These are phyloP conservation scores for Wickerhamomyces canadensis DNA, from an alignment of 805 yeast genomes.

Conservation along the genomic window DNA sequence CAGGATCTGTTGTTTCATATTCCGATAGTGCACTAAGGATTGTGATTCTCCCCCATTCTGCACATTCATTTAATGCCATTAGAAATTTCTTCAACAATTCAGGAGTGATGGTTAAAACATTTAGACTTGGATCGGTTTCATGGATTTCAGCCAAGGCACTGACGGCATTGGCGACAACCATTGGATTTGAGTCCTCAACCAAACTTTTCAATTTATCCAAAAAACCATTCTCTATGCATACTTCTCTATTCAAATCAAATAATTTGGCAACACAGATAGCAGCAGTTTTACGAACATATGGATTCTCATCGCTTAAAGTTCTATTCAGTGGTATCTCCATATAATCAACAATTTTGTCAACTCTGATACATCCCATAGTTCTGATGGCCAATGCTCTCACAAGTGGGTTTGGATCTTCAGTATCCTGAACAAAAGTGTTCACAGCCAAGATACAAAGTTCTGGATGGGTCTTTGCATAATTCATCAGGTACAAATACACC, in stretches of 20 bases:
- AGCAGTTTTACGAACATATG: slow-evolving; percentile 96
- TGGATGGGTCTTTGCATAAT: slow-evolving; percentile 94
- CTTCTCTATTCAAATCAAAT: slow-evolving; percentile 74
- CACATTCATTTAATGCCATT: slow-evolving; percentile 88
- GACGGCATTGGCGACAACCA: slow-evolving; percentile 95
- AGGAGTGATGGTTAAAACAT: slow-evolving; percentile 37
- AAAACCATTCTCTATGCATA: slow-evolving; percentile 86
- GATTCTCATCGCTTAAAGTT: slow-evolving; percentile 87
- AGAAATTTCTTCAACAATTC: slow-evolving; percentile 56
- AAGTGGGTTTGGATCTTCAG: slow-evolving; percentile 94
- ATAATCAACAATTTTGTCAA: slow-evolving; percentile 91
- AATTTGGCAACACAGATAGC: slow-evolving; percentile 95
- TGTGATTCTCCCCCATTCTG: slow-evolving; percentile 98
- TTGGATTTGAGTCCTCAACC: slow-evolving; percentile 85
- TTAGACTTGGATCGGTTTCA: slow-evolving; percentile 52
- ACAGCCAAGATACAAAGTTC: slow-evolving; percentile 94
- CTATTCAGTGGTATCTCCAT: slow-evolving; percentile 84
- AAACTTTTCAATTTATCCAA: slow-evolving; percentile 59
- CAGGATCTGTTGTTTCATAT: slow-evolving; percentile 47
- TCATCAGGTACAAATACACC: slow-evolving; percentile 92
- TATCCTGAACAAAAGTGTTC: slow-evolving; percentile 90
- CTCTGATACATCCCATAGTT: slow-evolving; percentile 98
- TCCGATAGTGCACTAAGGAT: slow-evolving; percentile 78
- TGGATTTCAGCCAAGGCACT: slow-evolving; percentile 81
- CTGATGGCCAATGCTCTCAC: slow-evolving; percentile 94